A percentile compares a stretch with the other conserved stretches of the same genome.
These are phyloP conservation scores for Davidsoniella eucalypti DNA, from an alignment of 2,329 filamentous ascomycete genomes.

Conservation along the genomic window DNA sequence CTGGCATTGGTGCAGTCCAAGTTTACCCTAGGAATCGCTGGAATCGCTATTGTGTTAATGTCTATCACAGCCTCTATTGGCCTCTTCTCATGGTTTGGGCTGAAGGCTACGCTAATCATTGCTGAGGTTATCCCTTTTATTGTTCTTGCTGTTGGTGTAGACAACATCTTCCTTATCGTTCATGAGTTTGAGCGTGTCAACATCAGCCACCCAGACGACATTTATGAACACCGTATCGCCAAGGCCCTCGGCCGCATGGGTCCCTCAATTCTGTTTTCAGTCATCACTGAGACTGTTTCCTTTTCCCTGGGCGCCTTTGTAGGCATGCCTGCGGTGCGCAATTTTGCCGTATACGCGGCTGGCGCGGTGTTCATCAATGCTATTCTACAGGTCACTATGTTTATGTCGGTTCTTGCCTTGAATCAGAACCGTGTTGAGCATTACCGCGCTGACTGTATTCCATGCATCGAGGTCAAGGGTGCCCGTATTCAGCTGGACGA, in stretches of 20 bases:
- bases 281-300: constrained; percentile 83
- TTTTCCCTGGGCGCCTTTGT: constrained; percentile 88
- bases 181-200: constrained; percentile 97
- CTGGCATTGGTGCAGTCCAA: constrained; percentile 88
- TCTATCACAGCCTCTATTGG: constrained; percentile 92
- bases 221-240: constrained; percentile 71
- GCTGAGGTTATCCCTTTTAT: constrained; percentile 97
- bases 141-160: constrained; percentile 87
- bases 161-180: constrained; percentile 97
- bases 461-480: constrained; percentile 66
- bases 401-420: constrained; percentile 75
- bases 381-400: constrained; percentile 92
- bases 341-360: constrained; percentile 92
- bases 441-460: constrained; percentile 78
- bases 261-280: constrained; percentile 87
- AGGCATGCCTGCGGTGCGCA: constrained; percentile 93
- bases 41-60: constrained; percentile 92
- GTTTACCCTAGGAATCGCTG: constrained; percentile 84
- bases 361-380: constrained; percentile 96
- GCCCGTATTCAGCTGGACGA: constrained; percentile 49
- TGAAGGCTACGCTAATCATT: constrained; percentile 94
- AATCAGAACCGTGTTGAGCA: constrained; percentile 87
- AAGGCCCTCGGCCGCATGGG: constrained; percentile 90
- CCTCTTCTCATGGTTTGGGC: constrained; percentile 75
- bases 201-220: constrained; percentile 72